A percentile compares a stretch with the other conserved stretches of the same genome.
Conservation (phyloP, 2,329 filamentous ascomycete species). For the Scedosporium aurantiacum region DNA sequence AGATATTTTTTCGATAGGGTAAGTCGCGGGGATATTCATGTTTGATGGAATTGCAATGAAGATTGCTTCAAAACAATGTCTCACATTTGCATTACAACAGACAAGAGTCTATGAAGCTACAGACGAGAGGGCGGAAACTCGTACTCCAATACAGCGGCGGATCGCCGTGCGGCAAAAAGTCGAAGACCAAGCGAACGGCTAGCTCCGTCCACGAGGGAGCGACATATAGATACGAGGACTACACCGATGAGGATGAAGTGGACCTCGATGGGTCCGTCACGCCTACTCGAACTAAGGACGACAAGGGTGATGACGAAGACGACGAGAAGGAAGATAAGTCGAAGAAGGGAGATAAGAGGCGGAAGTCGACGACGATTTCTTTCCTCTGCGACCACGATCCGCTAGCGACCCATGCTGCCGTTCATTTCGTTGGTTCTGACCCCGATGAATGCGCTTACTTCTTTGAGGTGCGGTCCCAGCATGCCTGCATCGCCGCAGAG, state of each 20-base stretch:
- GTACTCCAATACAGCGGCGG: conserved; percentile 68
- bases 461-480: conserved; percentile 80
- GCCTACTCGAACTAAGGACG: conserved; percentile 20
- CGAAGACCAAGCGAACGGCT: conserved; percentile 24
- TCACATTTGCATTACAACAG: conserved; percentile 20
- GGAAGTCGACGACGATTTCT: conserved; percentile 79
- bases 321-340: conserved; percentile 26
- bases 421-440: conserved; percentile 74
- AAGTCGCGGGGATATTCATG: conserved; percentile 20
- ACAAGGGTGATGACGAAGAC: conserved; percentile 2
- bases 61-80: neutral
- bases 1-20: conserved; percentile 66
- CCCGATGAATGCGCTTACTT: conserved; percentile 91
- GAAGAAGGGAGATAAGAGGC: conserved; percentile 26
- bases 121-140: conserved; percentile 59
- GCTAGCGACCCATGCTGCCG: conserved; percentile 51
- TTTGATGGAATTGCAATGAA: neutral
- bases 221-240: conserved; percentile 14
- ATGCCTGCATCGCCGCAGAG: conserved; percentile 61
- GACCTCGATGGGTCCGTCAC: conserved; percentile 16
- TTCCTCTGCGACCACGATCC: conserved; percentile 87
- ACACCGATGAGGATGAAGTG: conserved; percentile 25
- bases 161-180: conserved; percentile 54
- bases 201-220: conserved; percentile 16
- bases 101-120: conserved; percentile 40